These are phyloP conservation scores for Stachybotrys chlorohalonatus DNA, from an alignment of 2,329 filamentous ascomycete genomes.

Conservation along the genomic window DNA sequence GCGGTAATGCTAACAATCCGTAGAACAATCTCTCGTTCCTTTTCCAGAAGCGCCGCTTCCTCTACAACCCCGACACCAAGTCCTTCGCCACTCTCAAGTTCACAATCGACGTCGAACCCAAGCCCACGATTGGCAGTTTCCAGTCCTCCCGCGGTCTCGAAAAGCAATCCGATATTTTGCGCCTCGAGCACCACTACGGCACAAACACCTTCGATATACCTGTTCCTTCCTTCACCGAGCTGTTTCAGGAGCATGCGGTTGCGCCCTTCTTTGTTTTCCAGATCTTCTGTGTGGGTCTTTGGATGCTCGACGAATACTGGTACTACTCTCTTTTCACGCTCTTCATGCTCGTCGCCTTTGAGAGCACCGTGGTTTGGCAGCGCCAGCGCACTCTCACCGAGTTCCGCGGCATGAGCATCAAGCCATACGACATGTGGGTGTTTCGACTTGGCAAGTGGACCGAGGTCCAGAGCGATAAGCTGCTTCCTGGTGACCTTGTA, in stretches of 20 bases:
- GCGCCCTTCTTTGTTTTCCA: slow-evolving; percentile 99
- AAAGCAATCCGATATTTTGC: slow-evolving; percentile 64
- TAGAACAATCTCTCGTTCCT: slow-evolving; percentile 78
- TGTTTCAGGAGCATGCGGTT: slow-evolving; percentile 97
- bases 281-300: slow-evolving; percentile 94
- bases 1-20: not conserved
- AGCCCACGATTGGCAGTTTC: slow-evolving; percentile 68
- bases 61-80: slow-evolving; percentile 64
- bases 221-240: slow-evolving; percentile 86
- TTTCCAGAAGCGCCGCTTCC: slow-evolving; percentile 96
- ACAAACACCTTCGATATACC: slow-evolving; percentile 96
- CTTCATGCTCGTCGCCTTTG: slow-evolving; percentile 95
- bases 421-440: slow-evolving; percentile 92
- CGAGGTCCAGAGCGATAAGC: slow-evolving; percentile 80
- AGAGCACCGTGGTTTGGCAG: slow-evolving; percentile 99
- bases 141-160: slow-evolving; percentile 71
- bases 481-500: slow-evolving; percentile 87
- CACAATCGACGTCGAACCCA: slow-evolving; percentile 75
- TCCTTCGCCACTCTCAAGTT: slow-evolving; percentile 79
- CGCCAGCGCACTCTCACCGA: slow-evolving; percentile 90
- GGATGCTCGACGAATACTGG: slow-evolving; percentile 99
- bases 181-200: slow-evolving; percentile 87
- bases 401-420: slow-evolving; percentile 98
- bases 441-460: slow-evolving; percentile 82
- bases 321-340: slow-evolving; percentile 99